phyloP scores from a whole-genome alignment of 1,284 basidiomycete genomes.

The Cystobasidium sp. region DNA sequence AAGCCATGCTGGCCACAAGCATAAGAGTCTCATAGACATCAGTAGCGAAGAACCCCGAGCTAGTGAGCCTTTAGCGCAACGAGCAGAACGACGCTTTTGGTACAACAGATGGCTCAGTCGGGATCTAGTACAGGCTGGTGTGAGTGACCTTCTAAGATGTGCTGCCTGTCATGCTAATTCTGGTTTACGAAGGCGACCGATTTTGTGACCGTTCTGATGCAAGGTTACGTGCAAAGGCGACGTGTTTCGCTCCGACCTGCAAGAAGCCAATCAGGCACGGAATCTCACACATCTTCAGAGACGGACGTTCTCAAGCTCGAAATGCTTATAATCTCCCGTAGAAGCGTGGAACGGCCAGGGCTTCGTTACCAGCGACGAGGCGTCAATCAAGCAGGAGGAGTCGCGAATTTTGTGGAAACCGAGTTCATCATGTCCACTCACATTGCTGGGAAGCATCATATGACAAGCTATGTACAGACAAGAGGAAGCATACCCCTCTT shows the following conservation, averaged over 20 bases:
- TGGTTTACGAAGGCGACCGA: constrained; percentile 64
- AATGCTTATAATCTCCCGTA: constrained; percentile 61
- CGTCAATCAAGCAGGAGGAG: constrained; percentile 62
- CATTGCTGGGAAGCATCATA: constrained; percentile 71
- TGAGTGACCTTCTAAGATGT: constrained; percentile 51
- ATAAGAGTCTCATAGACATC: constrained; percentile 57
- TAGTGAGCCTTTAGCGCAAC: constrained; percentile 77
- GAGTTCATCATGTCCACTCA: constrained; percentile 64
- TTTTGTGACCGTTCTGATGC: constrained; percentile 83
- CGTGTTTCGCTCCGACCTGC: constrained; percentile 70
- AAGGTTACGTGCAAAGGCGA: constrained; percentile 75
- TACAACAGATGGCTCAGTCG: constrained; percentile 83
- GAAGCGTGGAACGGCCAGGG: constrained; percentile 62
- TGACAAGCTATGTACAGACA: constrained; percentile 85
- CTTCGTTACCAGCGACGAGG: constrained; percentile 63
- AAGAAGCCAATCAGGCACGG: constrained; percentile 6
- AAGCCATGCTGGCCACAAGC: constrained; percentile 39
- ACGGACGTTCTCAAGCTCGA: constrained; percentile 50
- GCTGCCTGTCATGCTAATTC: not conserved
- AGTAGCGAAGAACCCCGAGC: constrained; percentile 68
- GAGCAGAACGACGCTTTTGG: constrained; percentile 82
- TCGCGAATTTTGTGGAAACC: constrained; percentile 65
- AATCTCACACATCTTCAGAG: not conserved
- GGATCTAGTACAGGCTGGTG: constrained; percentile 60
- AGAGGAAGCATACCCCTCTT: constrained; percentile 76